phyloP scores from a whole-genome alignment of 768 basidiomycete species.

The Leccinum obscurum region DNA sequence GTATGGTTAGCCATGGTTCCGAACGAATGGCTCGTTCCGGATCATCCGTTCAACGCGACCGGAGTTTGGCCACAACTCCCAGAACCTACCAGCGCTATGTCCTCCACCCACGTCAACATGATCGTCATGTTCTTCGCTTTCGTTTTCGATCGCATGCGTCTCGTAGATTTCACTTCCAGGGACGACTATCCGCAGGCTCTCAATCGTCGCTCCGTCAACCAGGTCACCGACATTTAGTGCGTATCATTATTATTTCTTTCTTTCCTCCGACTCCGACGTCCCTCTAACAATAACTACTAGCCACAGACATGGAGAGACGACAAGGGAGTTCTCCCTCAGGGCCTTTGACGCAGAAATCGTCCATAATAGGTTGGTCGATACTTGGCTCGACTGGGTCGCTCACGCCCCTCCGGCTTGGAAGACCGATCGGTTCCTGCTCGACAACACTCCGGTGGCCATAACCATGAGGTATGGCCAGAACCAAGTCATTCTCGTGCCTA shows the following conservation, averaged over 20 bases:
- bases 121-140: background rate
- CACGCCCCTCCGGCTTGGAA: background rate
- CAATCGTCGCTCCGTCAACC: background rate
- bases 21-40: background rate
- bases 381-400: conserved; percentile 1
- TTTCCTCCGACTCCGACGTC: background rate
- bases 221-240: background rate
- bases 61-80: background rate
- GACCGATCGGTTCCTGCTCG: background rate
- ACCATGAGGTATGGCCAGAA: conserved; percentile 12
- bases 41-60: background rate
- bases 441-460: conserved; percentile 5
- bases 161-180: background rate
- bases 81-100: background rate
- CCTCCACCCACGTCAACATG: background rate
- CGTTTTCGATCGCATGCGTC: background rate
- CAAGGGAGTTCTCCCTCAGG: background rate
- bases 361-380: background rate
- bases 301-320: background rate
- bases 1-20: conserved; percentile 1
- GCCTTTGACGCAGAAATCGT: background rate
- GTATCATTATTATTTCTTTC: background rate
- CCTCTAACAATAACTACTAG: background rate
- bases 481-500: background rate
- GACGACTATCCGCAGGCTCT: background rate